Conservation (phyloP, 176 grass and related monocot species). For the Bonia amplexicaulis region DNA sequence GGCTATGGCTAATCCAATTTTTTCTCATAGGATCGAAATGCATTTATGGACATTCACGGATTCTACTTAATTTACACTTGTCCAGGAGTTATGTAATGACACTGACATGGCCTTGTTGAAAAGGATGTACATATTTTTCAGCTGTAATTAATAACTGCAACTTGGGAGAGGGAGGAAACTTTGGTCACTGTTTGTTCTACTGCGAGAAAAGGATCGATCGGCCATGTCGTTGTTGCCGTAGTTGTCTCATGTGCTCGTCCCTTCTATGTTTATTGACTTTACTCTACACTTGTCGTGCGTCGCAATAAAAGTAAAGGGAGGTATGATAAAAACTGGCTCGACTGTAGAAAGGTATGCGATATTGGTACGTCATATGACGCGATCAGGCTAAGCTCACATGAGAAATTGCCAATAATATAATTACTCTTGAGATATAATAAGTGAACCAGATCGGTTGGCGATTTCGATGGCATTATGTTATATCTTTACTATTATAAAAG, state of each 20-base stretch:
- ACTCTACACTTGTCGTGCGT: neutral
- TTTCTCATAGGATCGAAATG: neutral
- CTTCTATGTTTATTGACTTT: conserved; percentile 12
- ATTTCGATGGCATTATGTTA: neutral
- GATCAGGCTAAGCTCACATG: neutral
- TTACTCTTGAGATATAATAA: neutral
- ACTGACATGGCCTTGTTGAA: neutral
- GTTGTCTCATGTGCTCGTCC: neutral
- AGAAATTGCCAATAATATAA: neutral
- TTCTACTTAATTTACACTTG: neutral
- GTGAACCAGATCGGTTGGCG: neutral
- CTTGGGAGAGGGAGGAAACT: neutral
- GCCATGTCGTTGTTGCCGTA: neutral
- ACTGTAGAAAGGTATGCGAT: neutral
- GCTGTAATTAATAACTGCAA: neutral
- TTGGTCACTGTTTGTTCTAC: conserved; percentile 4
- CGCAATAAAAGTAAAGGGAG: neutral
- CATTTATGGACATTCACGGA: neutral
- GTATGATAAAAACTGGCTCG: neutral
- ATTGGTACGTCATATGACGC: neutral
- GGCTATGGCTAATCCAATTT: neutral
- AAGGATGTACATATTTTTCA: neutral
- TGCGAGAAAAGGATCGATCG: conserved; percentile 10
- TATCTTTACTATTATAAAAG: no score
- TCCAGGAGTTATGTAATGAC: neutral